Evolutionary conservation across 2,329 filamentous ascomycete genomes (phyloP), one percentile per base, ranked within the genome.

Genomic region (Verticillium tricorpus): DNA sequence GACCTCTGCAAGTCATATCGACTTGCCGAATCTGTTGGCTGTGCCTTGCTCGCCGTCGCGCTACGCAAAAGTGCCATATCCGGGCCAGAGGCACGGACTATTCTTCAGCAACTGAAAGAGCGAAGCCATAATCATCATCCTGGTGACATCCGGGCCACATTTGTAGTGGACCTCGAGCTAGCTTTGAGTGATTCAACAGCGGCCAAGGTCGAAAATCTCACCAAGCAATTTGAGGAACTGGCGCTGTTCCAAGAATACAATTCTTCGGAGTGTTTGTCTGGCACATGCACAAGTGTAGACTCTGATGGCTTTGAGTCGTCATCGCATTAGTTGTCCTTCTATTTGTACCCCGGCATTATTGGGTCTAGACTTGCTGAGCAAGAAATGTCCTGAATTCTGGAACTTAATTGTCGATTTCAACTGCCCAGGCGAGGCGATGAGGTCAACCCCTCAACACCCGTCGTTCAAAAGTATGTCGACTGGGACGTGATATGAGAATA

Each of bases 131-230:
- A 61, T 2, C 50, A 61, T 2, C 60, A 67, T 3, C 60, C 67
- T 8, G 69, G 67, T 0, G 65, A 68, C 3, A 70, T 77, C 9
- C 67, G 72, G 1, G 76, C 71, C 4, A 72, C 73, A 0, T 74
- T 78, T 60, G 74, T 77, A 72, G 67, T 69, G 2, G 75, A 78
- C 59, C 64, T 76, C 57, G 68, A 72, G n/a, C 62, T 77, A n/a
- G 74, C 73, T 7, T 64, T 74, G 61, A 71, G 67, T 7, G 67
- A 77, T 25, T 73, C 74, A 2, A 68, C 69, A 14, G 68, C 67
- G 15, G 75, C 74, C 6, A 71, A 58, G 15, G 71, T 70, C 14
- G 74, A 77, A 60, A 73, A 65, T 6, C 54, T 77, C 22, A 74
- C 75, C 0, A 62, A 58, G 1, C 66, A 68, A 22, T 77, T 78